Conservation (phyloP, 306 rosid species). For the Castanospermum australe region DNA sequence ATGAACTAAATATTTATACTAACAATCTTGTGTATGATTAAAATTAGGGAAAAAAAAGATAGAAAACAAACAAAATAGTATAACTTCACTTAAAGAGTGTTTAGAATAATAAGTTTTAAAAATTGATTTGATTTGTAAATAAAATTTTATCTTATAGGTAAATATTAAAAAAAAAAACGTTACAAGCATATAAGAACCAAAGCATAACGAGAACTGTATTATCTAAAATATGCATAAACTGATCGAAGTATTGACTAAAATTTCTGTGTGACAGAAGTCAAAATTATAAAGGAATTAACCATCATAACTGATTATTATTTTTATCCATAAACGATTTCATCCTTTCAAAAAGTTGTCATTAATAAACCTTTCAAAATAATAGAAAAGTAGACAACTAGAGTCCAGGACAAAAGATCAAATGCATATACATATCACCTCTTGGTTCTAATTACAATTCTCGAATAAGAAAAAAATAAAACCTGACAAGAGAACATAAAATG, state of each 20-base stretch:
- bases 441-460: conserved; percentile 23
- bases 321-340: neutral
- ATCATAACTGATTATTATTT: neutral
- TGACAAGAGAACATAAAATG: neutral
- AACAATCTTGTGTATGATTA: no score
- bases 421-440: neutral
- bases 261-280: neutral
- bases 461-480: neutral
- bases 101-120: no score
- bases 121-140: no score
- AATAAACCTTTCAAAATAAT: neutral
- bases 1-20: no score
- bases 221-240: neutral
- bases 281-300: neutral
- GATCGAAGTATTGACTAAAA: neutral
- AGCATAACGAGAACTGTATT: neutral
- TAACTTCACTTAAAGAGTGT: no score
- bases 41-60: no score
- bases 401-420: neutral
- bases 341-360: neutral
- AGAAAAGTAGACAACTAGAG: neutral
- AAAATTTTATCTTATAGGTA: neutral
- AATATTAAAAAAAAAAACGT: neutral
- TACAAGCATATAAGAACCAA: neutral
- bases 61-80: no score